These are phyloP conservation scores for Lactarius hengduanensis DNA, from an alignment of 768 basidiomycete species.

Conservation along the genomic window DNA sequence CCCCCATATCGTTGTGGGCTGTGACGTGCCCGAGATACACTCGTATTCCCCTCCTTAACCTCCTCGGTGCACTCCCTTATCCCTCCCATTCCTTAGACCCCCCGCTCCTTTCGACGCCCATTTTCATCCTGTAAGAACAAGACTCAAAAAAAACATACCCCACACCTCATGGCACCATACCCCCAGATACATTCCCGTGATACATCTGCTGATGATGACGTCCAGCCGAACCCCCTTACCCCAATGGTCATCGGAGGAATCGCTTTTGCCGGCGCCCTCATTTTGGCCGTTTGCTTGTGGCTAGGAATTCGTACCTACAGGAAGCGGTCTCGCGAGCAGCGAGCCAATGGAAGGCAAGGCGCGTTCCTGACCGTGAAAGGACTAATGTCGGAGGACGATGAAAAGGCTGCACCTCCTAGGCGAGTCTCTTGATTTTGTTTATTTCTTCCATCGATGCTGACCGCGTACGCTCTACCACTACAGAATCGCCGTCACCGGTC, in stretches of 20 bases:
- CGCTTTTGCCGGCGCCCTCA: constrained; percentile 44
- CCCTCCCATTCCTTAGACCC: constrained; percentile 8
- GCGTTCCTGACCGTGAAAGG: constrained; percentile 53
- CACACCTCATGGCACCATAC: constrained; percentile 23
- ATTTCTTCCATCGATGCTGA: not conserved
- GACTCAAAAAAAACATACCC: not conserved
- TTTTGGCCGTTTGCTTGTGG: constrained; percentile 44
- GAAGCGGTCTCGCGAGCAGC: constrained; percentile 39
- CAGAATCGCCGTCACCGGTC: constrained; percentile 16
- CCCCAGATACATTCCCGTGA: constrained; percentile 15
- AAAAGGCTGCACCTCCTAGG: constrained; percentile 17
- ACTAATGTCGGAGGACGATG: constrained; percentile 39
- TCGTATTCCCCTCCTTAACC: not conserved
- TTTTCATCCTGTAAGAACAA: not conserved
- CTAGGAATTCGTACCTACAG: constrained; percentile 43
- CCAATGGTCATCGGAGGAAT: constrained; percentile 52
- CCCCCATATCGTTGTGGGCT: not conserved
- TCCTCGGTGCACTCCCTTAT: not conserved
- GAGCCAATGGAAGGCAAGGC: constrained; percentile 40
- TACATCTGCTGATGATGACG: constrained; percentile 4
- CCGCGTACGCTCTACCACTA: not conserved
- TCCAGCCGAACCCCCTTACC: not conserved
- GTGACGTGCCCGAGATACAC: not conserved
- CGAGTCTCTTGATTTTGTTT: not conserved
- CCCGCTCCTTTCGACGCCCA: constrained; percentile 12